Evolutionary conservation across 202 grass and related monocot genomes (phyloP).

Genomic region (Setaria viridis): DNA sequence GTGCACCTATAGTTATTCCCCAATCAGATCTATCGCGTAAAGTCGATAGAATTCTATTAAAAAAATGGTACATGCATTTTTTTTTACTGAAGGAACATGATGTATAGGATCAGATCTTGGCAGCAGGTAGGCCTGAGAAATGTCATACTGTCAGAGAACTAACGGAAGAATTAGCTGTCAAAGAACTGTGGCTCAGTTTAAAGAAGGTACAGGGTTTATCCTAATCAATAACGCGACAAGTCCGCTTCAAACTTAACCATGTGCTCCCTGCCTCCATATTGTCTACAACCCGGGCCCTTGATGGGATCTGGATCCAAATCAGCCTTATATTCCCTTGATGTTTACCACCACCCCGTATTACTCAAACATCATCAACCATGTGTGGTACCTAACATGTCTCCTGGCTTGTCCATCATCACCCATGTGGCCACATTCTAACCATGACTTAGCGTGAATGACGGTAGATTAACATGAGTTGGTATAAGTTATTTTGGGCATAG

Average conservation of each 20-base stretch:
- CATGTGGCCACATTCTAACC: slow-evolving; percentile 60
- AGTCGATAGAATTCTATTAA: slow-evolving; percentile 25
- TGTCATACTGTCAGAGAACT: slow-evolving; percentile 51
- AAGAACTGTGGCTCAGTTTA: slow-evolving; percentile 70
- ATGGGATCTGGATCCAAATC: slow-evolving; percentile 68
- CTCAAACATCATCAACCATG: slow-evolving; percentile 57
- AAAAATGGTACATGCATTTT: neutral
- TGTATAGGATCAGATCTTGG: slow-evolving; percentile 50
- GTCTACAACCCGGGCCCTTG: slow-evolving; percentile 38
- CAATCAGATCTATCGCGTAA: slow-evolving; percentile 52
- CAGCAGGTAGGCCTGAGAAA: slow-evolving; percentile 42
- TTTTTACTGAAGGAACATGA: slow-evolving; percentile 45
- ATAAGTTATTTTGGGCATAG: slow-evolving; percentile 35
- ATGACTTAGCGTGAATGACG: slow-evolving; percentile 10
- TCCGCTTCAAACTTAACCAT: slow-evolving; percentile 58
- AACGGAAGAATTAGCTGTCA: slow-evolving; percentile 75
- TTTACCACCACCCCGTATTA: slow-evolving; percentile 56
- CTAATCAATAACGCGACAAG: slow-evolving; percentile 36
- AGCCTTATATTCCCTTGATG: slow-evolving; percentile 54
- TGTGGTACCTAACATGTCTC: slow-evolving; percentile 58
- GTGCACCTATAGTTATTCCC: slow-evolving; percentile 26
- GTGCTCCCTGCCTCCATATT: slow-evolving; percentile 44
- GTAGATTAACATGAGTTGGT: slow-evolving; percentile 26
- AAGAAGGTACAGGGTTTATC: slow-evolving; percentile 50
- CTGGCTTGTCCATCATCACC: slow-evolving; percentile 44